Conservation (phyloP, 2,329 filamentous ascomycete species). For the Ophiosphaerella narmari region DNA sequence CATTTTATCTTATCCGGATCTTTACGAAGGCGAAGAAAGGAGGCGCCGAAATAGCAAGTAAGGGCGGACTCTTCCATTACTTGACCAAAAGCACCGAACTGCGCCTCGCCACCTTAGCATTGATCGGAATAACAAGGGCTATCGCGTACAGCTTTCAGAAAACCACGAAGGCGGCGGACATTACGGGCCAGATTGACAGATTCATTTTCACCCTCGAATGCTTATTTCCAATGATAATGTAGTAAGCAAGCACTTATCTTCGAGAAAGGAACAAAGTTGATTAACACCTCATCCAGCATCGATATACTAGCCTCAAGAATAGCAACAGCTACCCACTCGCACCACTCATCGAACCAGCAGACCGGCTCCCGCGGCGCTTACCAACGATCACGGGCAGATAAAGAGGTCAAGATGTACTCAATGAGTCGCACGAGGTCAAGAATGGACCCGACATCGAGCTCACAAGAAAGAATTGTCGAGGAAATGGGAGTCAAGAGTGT, state of each 20-base stretch:
- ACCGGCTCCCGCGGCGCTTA: not conserved
- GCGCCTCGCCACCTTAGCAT: not conserved
- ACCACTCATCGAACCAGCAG: not conserved
- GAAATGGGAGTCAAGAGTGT: conserved; percentile 4
- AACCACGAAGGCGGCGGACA: not conserved
- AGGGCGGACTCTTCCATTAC: conserved; percentile 2
- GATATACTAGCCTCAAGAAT: not conserved
- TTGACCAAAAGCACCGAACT: conserved; percentile 2
- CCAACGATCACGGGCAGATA: not conserved
- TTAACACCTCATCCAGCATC: not conserved
- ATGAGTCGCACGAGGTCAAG: not conserved
- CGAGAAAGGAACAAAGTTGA: not conserved
- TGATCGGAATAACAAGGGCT: not conserved
- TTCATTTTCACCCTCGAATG: conserved; percentile 3
- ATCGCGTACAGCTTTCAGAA: conserved; percentile 5
- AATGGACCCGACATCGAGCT: not conserved
- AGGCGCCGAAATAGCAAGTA: not conserved
- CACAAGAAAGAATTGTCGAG: conserved; percentile 1
- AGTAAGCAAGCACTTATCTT: not conserved
- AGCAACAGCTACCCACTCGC: not conserved
- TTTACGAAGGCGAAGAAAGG: not conserved
- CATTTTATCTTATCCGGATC: not conserved
- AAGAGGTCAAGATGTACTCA: conserved; percentile 3
- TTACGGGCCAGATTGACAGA: conserved; percentile 2
- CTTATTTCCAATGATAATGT: conserved; percentile 3